phyloP scores from a whole-genome alignment of 2,329 filamentous ascomycete genomes.

The Zasmidium cellare region DNA sequence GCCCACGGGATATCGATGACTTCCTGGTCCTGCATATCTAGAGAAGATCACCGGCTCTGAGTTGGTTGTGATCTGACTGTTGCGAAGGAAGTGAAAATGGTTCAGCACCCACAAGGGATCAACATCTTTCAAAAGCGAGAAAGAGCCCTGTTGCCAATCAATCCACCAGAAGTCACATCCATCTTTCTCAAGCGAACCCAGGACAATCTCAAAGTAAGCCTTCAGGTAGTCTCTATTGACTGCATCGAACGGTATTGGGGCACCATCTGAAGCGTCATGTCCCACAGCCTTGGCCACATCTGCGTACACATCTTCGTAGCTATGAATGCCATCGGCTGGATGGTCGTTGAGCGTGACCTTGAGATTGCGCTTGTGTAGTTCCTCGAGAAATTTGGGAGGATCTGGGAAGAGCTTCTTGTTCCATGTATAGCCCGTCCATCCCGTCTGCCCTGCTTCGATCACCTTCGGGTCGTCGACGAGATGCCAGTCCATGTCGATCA shows the following conservation, averaged over 20 bases:
- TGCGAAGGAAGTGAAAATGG: constrained; percentile 57
- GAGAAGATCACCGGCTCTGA: constrained; percentile 53
- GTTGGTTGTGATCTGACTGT: neutral
- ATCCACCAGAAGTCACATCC: constrained; percentile 68
- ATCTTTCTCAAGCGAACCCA: constrained; percentile 56
- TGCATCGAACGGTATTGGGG: constrained; percentile 58
- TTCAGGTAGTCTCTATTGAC: constrained; percentile 56
- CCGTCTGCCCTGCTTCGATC: constrained; percentile 39
- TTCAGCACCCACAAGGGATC: constrained; percentile 67
- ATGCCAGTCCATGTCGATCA: constrained; percentile 70
- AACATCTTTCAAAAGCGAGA: constrained; percentile 56
- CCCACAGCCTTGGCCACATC: constrained; percentile 55
- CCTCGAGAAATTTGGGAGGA: constrained; percentile 52
- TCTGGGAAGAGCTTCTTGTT: constrained; percentile 59
- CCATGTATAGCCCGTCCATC: constrained; percentile 66
- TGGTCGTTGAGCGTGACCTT: constrained; percentile 63
- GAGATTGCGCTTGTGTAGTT: constrained; percentile 54
- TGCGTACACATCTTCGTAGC: constrained; percentile 58
- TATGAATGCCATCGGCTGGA: constrained; percentile 59
- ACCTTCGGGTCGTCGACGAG: constrained; percentile 51
- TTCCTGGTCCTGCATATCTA: constrained; percentile 62
- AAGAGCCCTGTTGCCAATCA: constrained; percentile 65
- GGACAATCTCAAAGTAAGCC: constrained; percentile 60
- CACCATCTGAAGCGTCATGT: constrained; percentile 51
- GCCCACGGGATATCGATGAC: constrained; percentile 64